phyloP scores from a whole-genome alignment of 192 early-diverging fungal genomes.

The Mortierella hygrophila region DNA sequence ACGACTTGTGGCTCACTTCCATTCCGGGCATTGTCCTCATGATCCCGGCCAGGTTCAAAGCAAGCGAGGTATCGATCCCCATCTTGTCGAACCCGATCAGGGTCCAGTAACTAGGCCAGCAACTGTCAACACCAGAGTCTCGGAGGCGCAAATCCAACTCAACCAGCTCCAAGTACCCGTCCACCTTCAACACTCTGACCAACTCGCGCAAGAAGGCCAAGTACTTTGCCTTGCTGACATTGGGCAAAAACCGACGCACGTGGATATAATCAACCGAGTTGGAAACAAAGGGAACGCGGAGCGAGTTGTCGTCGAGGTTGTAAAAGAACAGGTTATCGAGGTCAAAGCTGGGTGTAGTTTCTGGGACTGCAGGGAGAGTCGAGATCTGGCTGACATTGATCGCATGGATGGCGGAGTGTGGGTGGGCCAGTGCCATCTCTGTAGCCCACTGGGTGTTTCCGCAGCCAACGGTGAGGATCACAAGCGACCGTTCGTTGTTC shows the following conservation, averaged over 20 bases:
- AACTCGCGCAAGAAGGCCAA: constrained; percentile 40
- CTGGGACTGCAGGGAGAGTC: constrained; percentile 35
- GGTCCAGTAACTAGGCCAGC: constrained; percentile 56
- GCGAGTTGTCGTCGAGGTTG: constrained; percentile 53
- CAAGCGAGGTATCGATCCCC: constrained; percentile 49
- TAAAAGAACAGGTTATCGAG: constrained; percentile 56
- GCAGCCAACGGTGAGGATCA: constrained; percentile 50
- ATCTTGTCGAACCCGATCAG: constrained; percentile 52
- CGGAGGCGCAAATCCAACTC: constrained; percentile 43
- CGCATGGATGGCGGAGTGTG: constrained; percentile 51
- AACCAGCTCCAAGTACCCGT: constrained; percentile 50
- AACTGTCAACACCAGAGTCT: constrained; percentile 45
- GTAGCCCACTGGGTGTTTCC: constrained; percentile 54
- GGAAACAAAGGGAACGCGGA: constrained; percentile 44
- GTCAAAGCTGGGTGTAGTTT: constrained; percentile 43
- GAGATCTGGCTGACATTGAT: constrained; percentile 53
- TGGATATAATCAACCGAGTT: constrained; percentile 56
- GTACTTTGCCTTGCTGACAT: constrained; percentile 55
- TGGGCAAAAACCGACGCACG: constrained; percentile 49
- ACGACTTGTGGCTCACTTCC: constrained; percentile 38
- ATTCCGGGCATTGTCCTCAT: constrained; percentile 48
- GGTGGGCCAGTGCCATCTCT: constrained; percentile 51
- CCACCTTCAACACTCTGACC: constrained; percentile 43
- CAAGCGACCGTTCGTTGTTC: constrained; percentile 38
- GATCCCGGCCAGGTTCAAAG: constrained; percentile 49